Percentiles rank a stretch among this genome's conserved stretches.
Evolutionary conservation across 75 land plant genomes (phyloP).

Genomic region (Selaginella tamariscina): DNA sequence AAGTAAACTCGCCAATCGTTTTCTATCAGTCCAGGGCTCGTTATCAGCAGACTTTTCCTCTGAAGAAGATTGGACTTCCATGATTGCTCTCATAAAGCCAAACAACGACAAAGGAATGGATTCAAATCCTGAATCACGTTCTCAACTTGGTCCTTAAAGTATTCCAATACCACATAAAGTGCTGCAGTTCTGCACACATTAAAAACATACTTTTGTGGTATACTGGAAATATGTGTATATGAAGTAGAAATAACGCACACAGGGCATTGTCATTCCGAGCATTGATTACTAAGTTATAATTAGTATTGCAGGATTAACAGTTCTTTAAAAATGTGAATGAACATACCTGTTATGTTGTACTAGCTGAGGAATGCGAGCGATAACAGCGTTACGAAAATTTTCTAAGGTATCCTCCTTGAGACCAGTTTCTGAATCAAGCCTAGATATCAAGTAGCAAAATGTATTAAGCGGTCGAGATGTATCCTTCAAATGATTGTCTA

Average conservation of each 20-base stretch:
- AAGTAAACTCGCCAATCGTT: conserved; percentile 39
- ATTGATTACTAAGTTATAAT: too few relatives aligned
- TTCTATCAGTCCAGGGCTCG: not conserved
- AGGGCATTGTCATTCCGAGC: too few relatives aligned
- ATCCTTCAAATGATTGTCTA: conserved; percentile 81
- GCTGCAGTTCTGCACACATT: conserved; percentile 52
- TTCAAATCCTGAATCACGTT: conserved; percentile 42
- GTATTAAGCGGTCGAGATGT: conserved; percentile 55
- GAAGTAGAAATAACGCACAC: not conserved
- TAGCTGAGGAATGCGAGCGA: conserved; percentile 57
- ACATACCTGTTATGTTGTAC: conserved; percentile 62
- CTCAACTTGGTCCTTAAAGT: conserved; percentile 40
- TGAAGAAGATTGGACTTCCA: conserved; percentile 53
- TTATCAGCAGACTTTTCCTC: not conserved
- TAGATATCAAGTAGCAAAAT: conserved; percentile 57
- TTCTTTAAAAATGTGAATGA: not conserved
- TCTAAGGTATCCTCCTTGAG: conserved; percentile 21
- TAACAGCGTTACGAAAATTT: conserved; percentile 51
- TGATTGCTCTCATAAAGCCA: conserved; percentile 65
- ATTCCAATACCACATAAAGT: conserved; percentile 53
- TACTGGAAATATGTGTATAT: not conserved
- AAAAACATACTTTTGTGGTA: conserved; percentile 1
- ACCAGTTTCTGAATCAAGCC: conserved; percentile 28
- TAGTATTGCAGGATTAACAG: too few relatives aligned
- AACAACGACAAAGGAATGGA: conserved; percentile 57